phyloP scores from a whole-genome alignment of 2,329 filamentous ascomycete species.

The Hypoxylon rubiginosum region DNA sequence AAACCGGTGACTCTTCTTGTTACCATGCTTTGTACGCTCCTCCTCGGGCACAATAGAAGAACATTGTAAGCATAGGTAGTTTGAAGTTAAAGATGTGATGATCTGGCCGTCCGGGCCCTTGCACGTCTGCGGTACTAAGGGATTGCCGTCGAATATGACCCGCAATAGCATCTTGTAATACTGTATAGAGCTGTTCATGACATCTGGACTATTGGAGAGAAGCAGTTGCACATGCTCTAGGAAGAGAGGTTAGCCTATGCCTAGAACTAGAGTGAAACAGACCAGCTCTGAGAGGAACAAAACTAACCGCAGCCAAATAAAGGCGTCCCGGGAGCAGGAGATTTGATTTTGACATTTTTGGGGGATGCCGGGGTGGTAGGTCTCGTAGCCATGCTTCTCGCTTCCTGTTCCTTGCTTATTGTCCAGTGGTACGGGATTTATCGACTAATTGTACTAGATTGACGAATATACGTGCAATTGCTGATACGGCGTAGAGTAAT shows the following conservation, averaged over 20 bases:
- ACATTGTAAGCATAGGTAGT: conserved; percentile 81
- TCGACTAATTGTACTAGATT: not conserved
- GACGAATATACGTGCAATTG: conserved; percentile 10
- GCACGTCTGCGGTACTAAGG: conserved; percentile 74
- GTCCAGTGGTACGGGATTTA: conserved; percentile 3
- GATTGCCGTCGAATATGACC: conserved; percentile 76
- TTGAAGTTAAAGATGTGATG: conserved; percentile 73
- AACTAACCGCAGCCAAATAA: conserved; percentile 74
- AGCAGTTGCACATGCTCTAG: conserved; percentile 80
- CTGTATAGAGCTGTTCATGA: conserved; percentile 76
- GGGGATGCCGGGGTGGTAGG: conserved; percentile 52
- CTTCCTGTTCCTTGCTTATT: not conserved
- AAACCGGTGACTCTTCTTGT: conserved; percentile 78
- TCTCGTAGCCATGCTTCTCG: conserved; percentile 49
- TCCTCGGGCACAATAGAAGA: conserved; percentile 76
- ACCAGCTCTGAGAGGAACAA: not conserved
- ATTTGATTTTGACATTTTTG: conserved; percentile 72
- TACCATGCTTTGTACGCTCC: conserved; percentile 75
- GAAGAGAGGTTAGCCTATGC: conserved; percentile 47
- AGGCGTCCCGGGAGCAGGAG: conserved; percentile 69
- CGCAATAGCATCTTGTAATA: conserved; percentile 80
- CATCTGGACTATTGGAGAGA: conserved; percentile 71
- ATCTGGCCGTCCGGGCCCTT: conserved; percentile 69
- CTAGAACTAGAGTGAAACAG: conserved; percentile 1
- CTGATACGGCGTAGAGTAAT: not conserved